These are phyloP conservation scores for Nepenthes mirabilis DNA, from an alignment of 148 eudicot genomes.

Conservation along the genomic window DNA sequence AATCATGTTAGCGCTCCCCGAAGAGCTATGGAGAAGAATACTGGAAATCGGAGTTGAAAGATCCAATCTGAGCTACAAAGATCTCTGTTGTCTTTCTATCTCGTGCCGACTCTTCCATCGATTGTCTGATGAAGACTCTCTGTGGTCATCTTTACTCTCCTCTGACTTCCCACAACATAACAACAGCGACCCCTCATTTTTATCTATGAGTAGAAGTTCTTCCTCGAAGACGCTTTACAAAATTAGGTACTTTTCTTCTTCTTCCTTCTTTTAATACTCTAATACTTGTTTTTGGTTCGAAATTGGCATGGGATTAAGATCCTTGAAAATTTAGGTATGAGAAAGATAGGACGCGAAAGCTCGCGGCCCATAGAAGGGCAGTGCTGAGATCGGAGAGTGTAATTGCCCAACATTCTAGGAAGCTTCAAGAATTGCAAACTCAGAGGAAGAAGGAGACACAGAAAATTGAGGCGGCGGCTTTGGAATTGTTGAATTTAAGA, in stretches of 20 bases:
- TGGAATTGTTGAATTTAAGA: constrained; percentile 40
- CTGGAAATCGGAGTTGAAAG: constrained; percentile 38
- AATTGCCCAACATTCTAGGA: constrained; percentile 33
- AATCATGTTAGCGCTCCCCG: constrained; percentile 26
- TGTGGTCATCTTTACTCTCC: constrained; percentile 55
- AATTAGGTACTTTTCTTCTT: constrained; percentile 19
- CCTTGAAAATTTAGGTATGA: constrained; percentile 34
- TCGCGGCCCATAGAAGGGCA: constrained; percentile 44
- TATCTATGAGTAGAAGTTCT: constrained; percentile 7
- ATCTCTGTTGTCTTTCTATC: constrained; percentile 58
- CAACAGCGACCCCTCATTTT: neutral
- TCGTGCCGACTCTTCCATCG: constrained; percentile 40
- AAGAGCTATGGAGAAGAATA: constrained; percentile 63
- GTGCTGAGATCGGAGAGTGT: constrained; percentile 63
- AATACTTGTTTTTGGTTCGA: neutral
- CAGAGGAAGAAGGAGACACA: constrained; percentile 29
- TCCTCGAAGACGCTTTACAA: constrained; percentile 34
- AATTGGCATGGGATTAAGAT: neutral
- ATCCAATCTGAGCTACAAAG: constrained; percentile 35
- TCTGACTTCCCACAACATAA: constrained; percentile 32
- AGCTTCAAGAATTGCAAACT: constrained; percentile 26
- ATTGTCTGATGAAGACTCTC: constrained; percentile 36
- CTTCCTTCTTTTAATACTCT: neutral
- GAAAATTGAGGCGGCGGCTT: constrained; percentile 26
- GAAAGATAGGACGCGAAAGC: constrained; percentile 47